Base-by-base conservation (phyloP, 306 rosid genomes). In the Styphnolobium japonicum region DNA sequence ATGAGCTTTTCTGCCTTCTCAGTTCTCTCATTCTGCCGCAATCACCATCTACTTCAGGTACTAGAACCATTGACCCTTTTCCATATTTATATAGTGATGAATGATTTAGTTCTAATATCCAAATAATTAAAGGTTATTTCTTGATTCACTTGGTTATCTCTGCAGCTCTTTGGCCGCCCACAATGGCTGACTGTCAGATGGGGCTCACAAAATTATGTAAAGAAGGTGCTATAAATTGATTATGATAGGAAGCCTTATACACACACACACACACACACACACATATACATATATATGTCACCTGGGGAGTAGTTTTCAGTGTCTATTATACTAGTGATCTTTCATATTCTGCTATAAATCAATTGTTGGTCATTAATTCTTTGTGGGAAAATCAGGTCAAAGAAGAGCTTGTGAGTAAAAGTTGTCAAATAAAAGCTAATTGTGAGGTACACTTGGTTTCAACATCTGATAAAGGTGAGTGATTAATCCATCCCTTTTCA, bases 41-140 rank as follows among this genome's bases (percentile, higher is more conserved):
- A 92, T 71, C 97, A 94, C 56, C 86, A 90, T 85, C 87, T 90
- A 39, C 97, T 94, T 84, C 97, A 94, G 97, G 97, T 92, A 80
- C 72, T 16, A 48, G 7, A 36, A 33, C n/a, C 61, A 25, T 55
- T 40, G 10, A 51, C 11, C 68, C 33, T 51, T 15, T 67, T 25
- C n/a, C 0, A 34, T 0, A 46, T 75, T 64, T 34, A 11, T 25
- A n/a, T 19, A 25, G 18, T 53, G 56, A 18, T 10, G 23, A 55
- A 33, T 70, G 66, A 45, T 42, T 15, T 10, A 55, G 12, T 65
- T 81, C 25, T 67, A 5, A 60, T 14, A 49, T 80, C 73, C 37
- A 43, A 67, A 40, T 36, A 6, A 16, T 22, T 21, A 39, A 21
- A 40, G 22, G n/a, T n/a, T n/a, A n/a, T n/a, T n/a, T 81, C 5